Evolutionary conservation across 2,329 filamentous ascomycete genomes (phyloP), one percentile per base, ranked within the genome.

Genomic region (Westerdykella sp.): DNA sequence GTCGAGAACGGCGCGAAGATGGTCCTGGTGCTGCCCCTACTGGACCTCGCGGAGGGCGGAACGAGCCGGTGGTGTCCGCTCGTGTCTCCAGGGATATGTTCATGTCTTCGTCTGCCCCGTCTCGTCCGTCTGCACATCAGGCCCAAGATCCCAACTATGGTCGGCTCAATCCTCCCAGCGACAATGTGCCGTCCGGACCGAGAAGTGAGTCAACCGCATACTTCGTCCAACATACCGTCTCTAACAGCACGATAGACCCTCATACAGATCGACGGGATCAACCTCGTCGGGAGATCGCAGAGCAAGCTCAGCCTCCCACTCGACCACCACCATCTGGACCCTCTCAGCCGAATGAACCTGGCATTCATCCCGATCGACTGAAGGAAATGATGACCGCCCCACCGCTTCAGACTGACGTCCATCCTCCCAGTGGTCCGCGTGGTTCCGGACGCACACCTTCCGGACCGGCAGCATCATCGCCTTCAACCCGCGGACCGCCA

Each of bases 311-410:
- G 35, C 51, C 56, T 22, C 47, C 62, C 15, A 50, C 57, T 32
- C 46, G 62, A 16, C 59, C 62, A 11, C 56, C 67, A 13, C 62
- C 67, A 34, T 58, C 66, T 6, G 57, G 56, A 7, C 55, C 56
- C 18, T 43, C 62, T 23, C 40, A 57, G 10, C 50, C 60, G 34
- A 69, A 73, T 30, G 59, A 66, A 13, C 60, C 66, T 16, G 74
- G 75, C 25, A 70, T 80, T 37, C 76, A 79, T 54, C 76, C 76
- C 10, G 77, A 77, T 53, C 70, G 77, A 31, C 59, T 78, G 37
- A 71, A 69, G 34, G 68, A 70, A 31, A 65, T 73, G 28, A 66
- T 68, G 38, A 43, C 34, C 6, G 47, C 40, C 25, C 51, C 55
- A 6, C 47, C 60, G n/a, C 46, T 65, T 6, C 61, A 64, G 37